Evolutionary conservation across 768 basidiomycete genomes (phyloP).

Genomic region (Lentinus tigrinus): DNA sequence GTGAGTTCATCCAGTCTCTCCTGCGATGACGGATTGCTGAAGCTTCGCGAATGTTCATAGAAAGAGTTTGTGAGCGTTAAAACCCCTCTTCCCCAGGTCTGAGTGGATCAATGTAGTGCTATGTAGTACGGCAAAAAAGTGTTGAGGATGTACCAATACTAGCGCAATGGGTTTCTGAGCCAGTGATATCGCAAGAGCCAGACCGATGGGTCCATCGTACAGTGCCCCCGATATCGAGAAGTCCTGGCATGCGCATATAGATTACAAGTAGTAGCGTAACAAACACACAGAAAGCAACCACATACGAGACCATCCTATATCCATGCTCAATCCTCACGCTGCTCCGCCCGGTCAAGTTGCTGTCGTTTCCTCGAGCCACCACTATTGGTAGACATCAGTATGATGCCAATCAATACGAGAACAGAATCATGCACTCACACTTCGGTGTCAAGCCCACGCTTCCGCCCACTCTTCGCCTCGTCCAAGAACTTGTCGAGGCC

Average conservation of each 20-base stretch:
- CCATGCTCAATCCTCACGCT: conserved; percentile 30
- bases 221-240: too few relatives aligned
- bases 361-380: conserved; percentile 65
- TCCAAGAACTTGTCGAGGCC: conserved; percentile 97
- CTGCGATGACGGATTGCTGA: not conserved
- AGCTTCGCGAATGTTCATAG: not conserved
- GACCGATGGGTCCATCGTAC: too few relatives aligned
- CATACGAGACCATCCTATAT: not conserved
- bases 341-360: conserved; percentile 63
- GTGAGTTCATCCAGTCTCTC: not conserved
- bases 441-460: conserved; percentile 79
- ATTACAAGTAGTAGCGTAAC: conserved; percentile 17
- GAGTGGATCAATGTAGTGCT: not conserved
- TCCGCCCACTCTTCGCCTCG: conserved; percentile 93
- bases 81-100: not conserved
- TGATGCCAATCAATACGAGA: not conserved
- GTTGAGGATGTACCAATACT: not conserved
- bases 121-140: not conserved
- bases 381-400: conserved; percentile 30
- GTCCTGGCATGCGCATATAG: not conserved
- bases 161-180: too few relatives aligned
- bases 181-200: too few relatives aligned
- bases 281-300: conserved; percentile 1
- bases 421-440: conserved; percentile 47
- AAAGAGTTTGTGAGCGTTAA: not conserved